Percentiles rank a stretch among this genome's conserved stretches.
These are phyloP conservation scores for Didymella glomerata DNA, from an alignment of 2,329 filamentous ascomycete species.

Conservation along the genomic window DNA sequence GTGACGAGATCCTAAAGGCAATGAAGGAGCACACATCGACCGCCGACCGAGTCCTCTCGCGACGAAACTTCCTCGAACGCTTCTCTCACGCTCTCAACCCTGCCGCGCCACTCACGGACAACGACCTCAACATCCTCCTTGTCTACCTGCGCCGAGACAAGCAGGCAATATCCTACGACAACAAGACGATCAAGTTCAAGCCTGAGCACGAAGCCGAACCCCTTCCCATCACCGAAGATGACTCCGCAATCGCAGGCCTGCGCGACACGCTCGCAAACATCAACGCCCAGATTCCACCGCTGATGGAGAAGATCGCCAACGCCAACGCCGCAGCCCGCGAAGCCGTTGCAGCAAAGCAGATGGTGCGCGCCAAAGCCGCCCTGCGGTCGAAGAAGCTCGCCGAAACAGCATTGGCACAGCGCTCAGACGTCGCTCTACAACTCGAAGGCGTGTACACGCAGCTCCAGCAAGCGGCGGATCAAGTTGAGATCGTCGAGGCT, in stretches of 20 bases:
- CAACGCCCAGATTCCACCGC: conserved; percentile 69
- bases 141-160: conserved; percentile 62
- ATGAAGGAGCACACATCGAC: conserved; percentile 46
- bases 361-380: conserved; percentile 76
- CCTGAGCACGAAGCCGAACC: conserved; percentile 48
- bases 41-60: conserved; percentile 48
- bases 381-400: conserved; percentile 84
- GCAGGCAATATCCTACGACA: conserved; percentile 78
- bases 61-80: conserved; percentile 45
- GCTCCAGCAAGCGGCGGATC: conserved; percentile 85
- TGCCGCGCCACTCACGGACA: conserved; percentile 39
- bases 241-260: conserved; percentile 82
- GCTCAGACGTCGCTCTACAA: conserved; percentile 77
- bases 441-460: conserved; percentile 84
- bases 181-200: conserved; percentile 80
- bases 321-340: conserved; percentile 68
- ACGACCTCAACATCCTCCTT: conserved; percentile 80
- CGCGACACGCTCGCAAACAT: conserved; percentile 76
- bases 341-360: conserved; percentile 77
- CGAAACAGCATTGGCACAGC: conserved; percentile 75
- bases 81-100: conserved; percentile 44
- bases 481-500: conserved; percentile 81
- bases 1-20: conserved; percentile 52
- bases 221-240: conserved; percentile 74
- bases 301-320: conserved; percentile 63